phyloP scores from a whole-genome alignment of 2,329 filamentous ascomycete species.

The Macrophomina phaseolina region DNA sequence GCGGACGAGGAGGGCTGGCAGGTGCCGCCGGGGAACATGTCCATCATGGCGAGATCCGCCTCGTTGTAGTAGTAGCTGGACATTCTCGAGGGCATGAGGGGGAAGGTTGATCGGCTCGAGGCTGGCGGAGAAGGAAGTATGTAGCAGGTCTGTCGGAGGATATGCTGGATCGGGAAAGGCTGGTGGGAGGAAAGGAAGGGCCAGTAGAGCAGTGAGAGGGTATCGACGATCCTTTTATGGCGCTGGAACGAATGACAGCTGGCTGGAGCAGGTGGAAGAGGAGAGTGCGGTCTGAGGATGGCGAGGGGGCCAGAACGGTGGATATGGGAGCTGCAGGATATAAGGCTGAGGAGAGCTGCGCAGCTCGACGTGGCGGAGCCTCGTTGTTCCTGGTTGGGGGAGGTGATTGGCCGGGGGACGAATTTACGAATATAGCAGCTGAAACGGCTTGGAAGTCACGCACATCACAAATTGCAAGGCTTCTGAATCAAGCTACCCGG shows the following conservation, averaged over 20 bases:
- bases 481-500: constrained; percentile 29
- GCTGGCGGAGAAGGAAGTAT: constrained; percentile 10
- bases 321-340: constrained; percentile 24
- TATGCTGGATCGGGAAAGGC: neutral
- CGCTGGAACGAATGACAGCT: constrained; percentile 13
- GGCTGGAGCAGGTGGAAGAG: neutral
- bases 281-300: constrained; percentile 2
- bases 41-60: constrained; percentile 45
- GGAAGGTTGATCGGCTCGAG: neutral
- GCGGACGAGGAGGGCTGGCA: constrained; percentile 42
- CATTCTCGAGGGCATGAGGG: constrained; percentile 27
- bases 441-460: constrained; percentile 29
- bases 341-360: constrained; percentile 28
- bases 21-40: constrained; percentile 44
- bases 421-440: constrained; percentile 29
- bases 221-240: constrained; percentile 13
- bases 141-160: constrained; percentile 9
- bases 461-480: constrained; percentile 30
- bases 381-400: constrained; percentile 24
- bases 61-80: constrained; percentile 32
- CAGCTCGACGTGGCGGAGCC: constrained; percentile 29
- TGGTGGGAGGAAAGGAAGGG: constrained; percentile 2
- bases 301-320: constrained; percentile 23
- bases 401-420: constrained; percentile 22
- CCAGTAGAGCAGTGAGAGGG: constrained; percentile 1